Percentiles rank a stretch among this genome's conserved stretches.
These are phyloP conservation scores for Penicillium sp. DNA, from an alignment of 2,329 filamentous ascomycete species.

Conservation along the genomic window DNA sequence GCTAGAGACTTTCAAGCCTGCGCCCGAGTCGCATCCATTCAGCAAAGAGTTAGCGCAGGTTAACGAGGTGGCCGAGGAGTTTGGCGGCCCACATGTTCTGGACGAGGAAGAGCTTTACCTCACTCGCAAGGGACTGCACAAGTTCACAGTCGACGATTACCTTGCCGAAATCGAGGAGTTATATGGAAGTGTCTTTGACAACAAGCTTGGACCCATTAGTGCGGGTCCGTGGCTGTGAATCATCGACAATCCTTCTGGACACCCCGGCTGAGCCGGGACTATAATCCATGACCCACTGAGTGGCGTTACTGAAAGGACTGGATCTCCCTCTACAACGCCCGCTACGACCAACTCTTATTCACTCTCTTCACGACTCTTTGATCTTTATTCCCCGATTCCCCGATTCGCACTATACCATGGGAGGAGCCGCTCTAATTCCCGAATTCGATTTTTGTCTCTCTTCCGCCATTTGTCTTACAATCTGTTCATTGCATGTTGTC, in stretches of 20 bases:
- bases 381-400: conserved; percentile 11
- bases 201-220: conserved; percentile 37
- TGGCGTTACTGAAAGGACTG: conserved; percentile 21
- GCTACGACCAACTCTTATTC: conserved; percentile 35
- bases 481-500: background rate
- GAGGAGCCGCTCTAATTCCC: conserved; percentile 17
- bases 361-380: conserved; percentile 22
- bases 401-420: conserved; percentile 24
- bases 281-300: conserved; percentile 15
- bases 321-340: conserved; percentile 17
- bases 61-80: conserved; percentile 89
- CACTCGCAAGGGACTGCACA: conserved; percentile 66
- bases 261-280: conserved; percentile 20
- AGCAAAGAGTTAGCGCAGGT: conserved; percentile 88
- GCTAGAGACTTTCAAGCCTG: conserved; percentile 38
- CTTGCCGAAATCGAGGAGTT: conserved; percentile 74
- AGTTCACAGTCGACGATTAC: conserved; percentile 80
- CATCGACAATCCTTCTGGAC: conserved; percentile 7
- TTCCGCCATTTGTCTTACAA: background rate
- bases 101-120: conserved; percentile 76
- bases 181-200: conserved; percentile 61
- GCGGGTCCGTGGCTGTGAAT: conserved; percentile 43
- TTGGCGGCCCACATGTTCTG: conserved; percentile 62
- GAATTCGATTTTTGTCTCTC: conserved; percentile 6
- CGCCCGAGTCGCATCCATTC: conserved; percentile 65